Percentiles rank a stretch among this genome's conserved stretches.
phyloP scores from a whole-genome alignment of 2,329 filamentous ascomycete genomes.

The Hawksworthiomyces lignivorus region DNA sequence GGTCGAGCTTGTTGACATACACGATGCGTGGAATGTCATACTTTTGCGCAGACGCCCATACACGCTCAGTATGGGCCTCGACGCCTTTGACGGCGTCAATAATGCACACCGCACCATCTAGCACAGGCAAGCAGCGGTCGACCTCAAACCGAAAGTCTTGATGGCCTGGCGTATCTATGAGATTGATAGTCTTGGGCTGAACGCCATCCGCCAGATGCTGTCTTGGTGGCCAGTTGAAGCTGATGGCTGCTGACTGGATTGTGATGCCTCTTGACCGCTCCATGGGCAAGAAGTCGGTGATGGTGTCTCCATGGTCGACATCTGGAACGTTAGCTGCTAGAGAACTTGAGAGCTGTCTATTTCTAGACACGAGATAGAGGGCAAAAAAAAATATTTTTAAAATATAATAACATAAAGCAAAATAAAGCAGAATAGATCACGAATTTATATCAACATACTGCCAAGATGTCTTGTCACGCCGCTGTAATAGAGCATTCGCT shows the following conservation, averaged over 20 bases:
- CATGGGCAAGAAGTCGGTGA: slow-evolving; percentile 92
- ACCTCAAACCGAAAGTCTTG: slow-evolving; percentile 98
- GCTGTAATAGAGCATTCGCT: slow-evolving; percentile 97
- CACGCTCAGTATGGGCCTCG: slow-evolving; percentile 93
- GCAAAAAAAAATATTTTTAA: no score
- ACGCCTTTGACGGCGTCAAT: slow-evolving; percentile 45
- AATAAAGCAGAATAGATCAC: background rate
- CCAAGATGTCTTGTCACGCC: slow-evolving; percentile 82
- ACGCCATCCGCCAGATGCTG: slow-evolving; percentile 31
- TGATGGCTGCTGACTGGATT: slow-evolving; percentile 94
- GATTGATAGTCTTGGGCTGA: slow-evolving; percentile 64
- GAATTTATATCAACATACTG: no score
- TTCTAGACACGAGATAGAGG: no score
- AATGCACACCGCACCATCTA: slow-evolving; percentile 28
- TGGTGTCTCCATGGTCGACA: slow-evolving; percentile 92
- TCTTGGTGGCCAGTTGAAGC: slow-evolving; percentile 74
- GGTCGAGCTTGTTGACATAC: slow-evolving; percentile 79
- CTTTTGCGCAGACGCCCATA: slow-evolving; percentile 83
- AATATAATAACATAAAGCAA: background rate
- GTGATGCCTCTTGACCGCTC: slow-evolving; percentile 91
- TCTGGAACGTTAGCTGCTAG: slow-evolving; percentile 45
- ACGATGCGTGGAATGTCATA: slow-evolving; percentile 78
- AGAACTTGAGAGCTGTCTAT: no score
- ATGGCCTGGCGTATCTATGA: slow-evolving; percentile 95
- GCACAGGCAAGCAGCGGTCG: slow-evolving; percentile 62